phyloP scores from a whole-genome alignment of 768 basidiomycete species.

The Megacollybia marginata region DNA sequence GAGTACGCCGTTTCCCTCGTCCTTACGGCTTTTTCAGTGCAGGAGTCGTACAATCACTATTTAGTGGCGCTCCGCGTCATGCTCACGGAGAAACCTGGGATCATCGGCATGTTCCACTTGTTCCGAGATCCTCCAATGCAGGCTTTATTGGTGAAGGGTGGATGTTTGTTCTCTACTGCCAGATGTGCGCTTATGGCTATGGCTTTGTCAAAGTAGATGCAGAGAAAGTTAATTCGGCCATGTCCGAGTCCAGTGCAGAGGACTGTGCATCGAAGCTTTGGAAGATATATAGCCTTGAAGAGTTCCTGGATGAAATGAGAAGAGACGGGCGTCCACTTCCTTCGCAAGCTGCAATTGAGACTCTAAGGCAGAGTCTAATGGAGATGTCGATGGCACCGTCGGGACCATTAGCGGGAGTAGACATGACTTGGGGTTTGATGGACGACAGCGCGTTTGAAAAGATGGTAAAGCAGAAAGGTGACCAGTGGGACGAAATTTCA shows the following conservation, averaged over 20 bases:
- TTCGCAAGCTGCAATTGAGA: no score
- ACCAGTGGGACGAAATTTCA: no score
- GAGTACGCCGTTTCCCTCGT: background rate
- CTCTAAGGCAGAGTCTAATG: no score
- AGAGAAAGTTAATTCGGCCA: no score
- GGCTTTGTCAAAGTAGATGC: slow-evolving; percentile 2
- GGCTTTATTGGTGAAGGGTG: slow-evolving; percentile 8
- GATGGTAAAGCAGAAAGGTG: no score
- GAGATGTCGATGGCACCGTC: no score
- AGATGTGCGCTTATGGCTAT: background rate
- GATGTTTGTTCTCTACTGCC: slow-evolving; percentile 9
- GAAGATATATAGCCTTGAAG: slow-evolving; percentile 5
- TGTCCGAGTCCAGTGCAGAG: no score
- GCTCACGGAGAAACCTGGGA: slow-evolving; percentile 10
- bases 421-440: no score
- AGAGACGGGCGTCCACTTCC: background rate
- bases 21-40: slow-evolving; percentile 10
- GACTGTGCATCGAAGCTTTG: background rate
- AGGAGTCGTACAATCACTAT: no score
- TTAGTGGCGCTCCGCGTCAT: slow-evolving; percentile 9
- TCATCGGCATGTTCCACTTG: no score
- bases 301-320: slow-evolving; percentile 17
- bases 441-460: no score
- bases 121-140: slow-evolving; percentile 12
- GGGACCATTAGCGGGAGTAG: no score